Evolutionary conservation across 345 rosid species (phyloP).

Genomic region (Angophora floribunda): DNA sequence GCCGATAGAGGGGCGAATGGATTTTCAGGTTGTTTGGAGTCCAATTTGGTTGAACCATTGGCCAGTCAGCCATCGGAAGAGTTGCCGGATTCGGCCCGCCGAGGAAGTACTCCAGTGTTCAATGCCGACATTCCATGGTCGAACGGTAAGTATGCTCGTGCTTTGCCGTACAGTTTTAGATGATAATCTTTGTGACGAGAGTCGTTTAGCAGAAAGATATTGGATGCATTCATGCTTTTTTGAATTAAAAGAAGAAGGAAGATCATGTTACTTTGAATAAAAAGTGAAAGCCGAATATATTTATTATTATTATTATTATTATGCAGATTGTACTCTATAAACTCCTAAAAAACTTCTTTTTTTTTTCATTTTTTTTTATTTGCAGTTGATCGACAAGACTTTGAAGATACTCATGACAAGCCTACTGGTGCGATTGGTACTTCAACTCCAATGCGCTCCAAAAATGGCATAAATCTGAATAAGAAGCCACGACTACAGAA

Average conservation of each 20-base stretch:
- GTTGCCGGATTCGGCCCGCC: not conserved
- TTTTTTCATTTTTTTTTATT: no score
- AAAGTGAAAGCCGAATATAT: no score
- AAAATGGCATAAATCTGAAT: not conserved
- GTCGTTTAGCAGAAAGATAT: no score
- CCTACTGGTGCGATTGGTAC: not conserved
- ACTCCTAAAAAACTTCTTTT: no score
- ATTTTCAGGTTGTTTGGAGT: not conserved
- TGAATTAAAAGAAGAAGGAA: not conserved
- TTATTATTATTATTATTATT: not conserved
- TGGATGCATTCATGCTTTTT: not conserved
- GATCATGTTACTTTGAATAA: not conserved
- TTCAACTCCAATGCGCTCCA: not conserved
- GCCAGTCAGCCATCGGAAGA: not conserved
- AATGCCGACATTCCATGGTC: not conserved
- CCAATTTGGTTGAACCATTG: not conserved
- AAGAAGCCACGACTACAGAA: slow-evolving; percentile 6
- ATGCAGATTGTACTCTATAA: not conserved
- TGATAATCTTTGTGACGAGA: not conserved
- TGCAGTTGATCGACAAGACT: not conserved
- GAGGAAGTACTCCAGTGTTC: not conserved
- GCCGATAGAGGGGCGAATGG: not conserved
- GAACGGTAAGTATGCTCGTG: not conserved
- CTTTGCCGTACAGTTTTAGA: not conserved
- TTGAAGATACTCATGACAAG: not conserved